Percentiles rank a stretch among this genome's conserved stretches.
Evolutionary conservation across 2,329 filamentous ascomycete species (phyloP).

Genomic region (Fusarium lateritium): DNA sequence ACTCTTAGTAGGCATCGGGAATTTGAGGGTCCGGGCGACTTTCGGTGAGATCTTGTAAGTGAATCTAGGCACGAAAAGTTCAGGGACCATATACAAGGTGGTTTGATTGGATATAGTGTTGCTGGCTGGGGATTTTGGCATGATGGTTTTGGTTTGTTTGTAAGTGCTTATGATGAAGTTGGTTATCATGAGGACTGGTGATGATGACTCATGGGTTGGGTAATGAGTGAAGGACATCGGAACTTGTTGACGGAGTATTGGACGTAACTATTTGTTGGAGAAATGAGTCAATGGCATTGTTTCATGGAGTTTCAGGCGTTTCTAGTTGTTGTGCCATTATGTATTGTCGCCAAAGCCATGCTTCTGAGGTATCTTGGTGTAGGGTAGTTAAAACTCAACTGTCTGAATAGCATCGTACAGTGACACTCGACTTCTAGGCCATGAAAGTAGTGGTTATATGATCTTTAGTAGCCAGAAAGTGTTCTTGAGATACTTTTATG

Average conservation of each 20-base stretch:
- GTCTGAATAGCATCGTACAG: not conserved
- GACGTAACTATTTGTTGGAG: accelerated
- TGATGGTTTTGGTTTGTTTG: not conserved
- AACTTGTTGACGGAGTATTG: not conserved
- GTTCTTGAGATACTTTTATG: not conserved
- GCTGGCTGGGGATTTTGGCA: not conserved
- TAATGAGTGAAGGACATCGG: not conserved
- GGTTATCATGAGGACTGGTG: not conserved
- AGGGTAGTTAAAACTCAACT: constrained; percentile 28
- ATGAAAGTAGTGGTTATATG: not conserved
- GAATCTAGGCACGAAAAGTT: not conserved
- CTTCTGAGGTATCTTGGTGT: constrained; percentile 3
- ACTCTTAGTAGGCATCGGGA: constrained; percentile 32
- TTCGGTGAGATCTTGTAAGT: constrained; percentile 2
- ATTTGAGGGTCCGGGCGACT: constrained; percentile 24
- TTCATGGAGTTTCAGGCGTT: not conserved
- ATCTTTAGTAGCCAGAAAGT: not conserved
- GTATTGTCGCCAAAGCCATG: not conserved
- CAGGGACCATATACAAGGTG: not conserved
- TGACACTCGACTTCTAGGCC: not conserved
- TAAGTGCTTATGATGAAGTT: constrained; percentile 2
- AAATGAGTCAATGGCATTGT: constrained; percentile 2
- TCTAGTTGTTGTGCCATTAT: not conserved
- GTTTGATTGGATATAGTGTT: not conserved
- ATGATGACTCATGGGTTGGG: not conserved